A percentile compares a stretch with the other conserved stretches of the same genome.
These are phyloP conservation scores for Eimeria praecox DNA, from an alignment of 169 alveolate species.

Conservation along the genomic window DNA sequence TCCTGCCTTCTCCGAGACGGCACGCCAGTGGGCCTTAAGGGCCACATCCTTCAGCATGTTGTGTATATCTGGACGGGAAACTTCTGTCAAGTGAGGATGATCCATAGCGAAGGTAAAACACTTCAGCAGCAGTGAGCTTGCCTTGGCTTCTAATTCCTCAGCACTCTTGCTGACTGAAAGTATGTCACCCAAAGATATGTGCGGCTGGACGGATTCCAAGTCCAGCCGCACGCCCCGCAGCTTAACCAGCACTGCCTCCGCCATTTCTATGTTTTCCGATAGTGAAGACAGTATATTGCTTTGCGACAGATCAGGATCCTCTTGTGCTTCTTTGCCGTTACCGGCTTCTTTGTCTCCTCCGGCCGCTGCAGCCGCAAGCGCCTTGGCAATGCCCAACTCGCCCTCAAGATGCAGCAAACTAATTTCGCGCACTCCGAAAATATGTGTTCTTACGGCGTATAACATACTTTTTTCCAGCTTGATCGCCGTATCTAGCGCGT, in stretches of 20 bases:
- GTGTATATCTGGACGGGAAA: not conserved
- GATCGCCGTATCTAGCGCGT: not conserved
- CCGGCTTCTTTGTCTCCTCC: not conserved
- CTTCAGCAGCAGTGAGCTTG: not conserved
- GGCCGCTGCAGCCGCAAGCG: constrained; percentile 1
- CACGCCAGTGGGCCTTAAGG: not conserved
- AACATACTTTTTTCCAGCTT: constrained; percentile 6
- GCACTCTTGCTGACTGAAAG: constrained; percentile 24
- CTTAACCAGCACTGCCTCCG: constrained; percentile 21
- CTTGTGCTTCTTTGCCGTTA: not conserved
- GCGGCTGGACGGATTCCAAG: not conserved
- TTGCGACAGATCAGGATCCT: not conserved
- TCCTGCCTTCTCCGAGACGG: not conserved
- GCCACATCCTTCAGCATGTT: constrained; percentile 24
- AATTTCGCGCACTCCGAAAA: not conserved
- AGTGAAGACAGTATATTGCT: not conserved
- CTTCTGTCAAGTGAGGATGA: not conserved
- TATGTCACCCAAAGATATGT: constrained; percentile 8
- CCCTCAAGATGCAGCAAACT: not conserved
- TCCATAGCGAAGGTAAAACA: not conserved
- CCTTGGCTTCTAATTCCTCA: constrained; percentile 8
- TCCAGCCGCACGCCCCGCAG: constrained; percentile 1
- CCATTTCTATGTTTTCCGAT: not conserved
- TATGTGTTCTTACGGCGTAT: not conserved
- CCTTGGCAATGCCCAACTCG: constrained; percentile 27